phyloP scores from a whole-genome alignment of 176 grass and related monocot genomes.

The maize (Zea mays) region Zm-B73-REFERENCE-NAM-5.0 NC_050097.1:71991001-71991500 shows the following conservation, averaged over 20 bases:
- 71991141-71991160: slow-evolving; percentile 19
- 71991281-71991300: slow-evolving; percentile 11
- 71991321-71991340: background rate
- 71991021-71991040: slow-evolving; percentile 86
- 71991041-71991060: slow-evolving; percentile 95
- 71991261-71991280: slow-evolving; percentile 10
- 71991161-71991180: background rate
- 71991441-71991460: too few relatives aligned
- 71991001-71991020: slow-evolving; percentile 5
- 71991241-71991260: slow-evolving; percentile 38
- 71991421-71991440: too few relatives aligned
- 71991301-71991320: background rate
- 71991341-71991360: background rate
- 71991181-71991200: background rate
- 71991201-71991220: background rate
- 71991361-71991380: too few relatives aligned
- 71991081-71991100: slow-evolving; percentile 3
- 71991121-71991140: background rate
- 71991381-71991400: background rate
- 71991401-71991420: too few relatives aligned
- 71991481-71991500: too few relatives aligned
- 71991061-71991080: slow-evolving; percentile 83
- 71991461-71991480: too few relatives aligned
- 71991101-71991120: background rate
- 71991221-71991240: slow-evolving; percentile 3